These are phyloP conservation scores for Suaeda aralocaspica DNA, from an alignment of 148 eudicot genomes.

Conservation along the genomic window DNA sequence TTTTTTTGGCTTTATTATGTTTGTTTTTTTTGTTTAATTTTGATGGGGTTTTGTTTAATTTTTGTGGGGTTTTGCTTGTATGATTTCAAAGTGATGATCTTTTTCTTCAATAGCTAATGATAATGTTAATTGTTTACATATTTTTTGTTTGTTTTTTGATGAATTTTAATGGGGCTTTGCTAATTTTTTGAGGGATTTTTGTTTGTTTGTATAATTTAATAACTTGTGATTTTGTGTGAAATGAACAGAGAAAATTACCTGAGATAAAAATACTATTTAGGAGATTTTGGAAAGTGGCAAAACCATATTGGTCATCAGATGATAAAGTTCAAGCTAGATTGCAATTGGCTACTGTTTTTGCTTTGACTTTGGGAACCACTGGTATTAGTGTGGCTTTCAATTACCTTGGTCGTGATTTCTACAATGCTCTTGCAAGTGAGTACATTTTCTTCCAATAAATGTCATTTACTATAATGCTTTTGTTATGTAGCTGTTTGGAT, in stretches of 20 bases:
- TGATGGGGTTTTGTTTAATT: not conserved
- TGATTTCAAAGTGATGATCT: not conserved
- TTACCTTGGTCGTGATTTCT: slow-evolving; percentile 96
- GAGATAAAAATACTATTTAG: slow-evolving; percentile 51
- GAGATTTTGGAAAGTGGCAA: slow-evolving; percentile 92
- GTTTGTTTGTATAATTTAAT: not conserved
- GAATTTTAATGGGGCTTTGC: slow-evolving; percentile 3
- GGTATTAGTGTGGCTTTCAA: slow-evolving; percentile 92
- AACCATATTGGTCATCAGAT: slow-evolving; percentile 89
- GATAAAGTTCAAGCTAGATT: slow-evolving; percentile 74
- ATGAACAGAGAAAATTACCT: slow-evolving; percentile 44
- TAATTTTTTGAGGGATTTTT: not conserved
- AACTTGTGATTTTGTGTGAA: not conserved
- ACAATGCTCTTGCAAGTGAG: slow-evolving; percentile 88
- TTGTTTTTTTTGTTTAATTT: not conserved
- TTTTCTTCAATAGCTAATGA: no score
- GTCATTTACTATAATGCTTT: no score
- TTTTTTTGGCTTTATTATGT: not conserved
- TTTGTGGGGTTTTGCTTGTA: not conserved
- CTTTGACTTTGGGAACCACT: slow-evolving; percentile 82
- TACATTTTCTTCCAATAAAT: slow-evolving; percentile 2
- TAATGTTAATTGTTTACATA: not conserved
- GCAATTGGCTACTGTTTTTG: slow-evolving; percentile 84
- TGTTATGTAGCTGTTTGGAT: not conserved
- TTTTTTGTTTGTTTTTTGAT: slow-evolving; percentile 5